A percentile compares a stretch with the other conserved stretches of the same genome.
Evolutionary conservation across 1,139 yeast genomes (phyloP).

Genomic region (Magnusiomyces ingens): DNA sequence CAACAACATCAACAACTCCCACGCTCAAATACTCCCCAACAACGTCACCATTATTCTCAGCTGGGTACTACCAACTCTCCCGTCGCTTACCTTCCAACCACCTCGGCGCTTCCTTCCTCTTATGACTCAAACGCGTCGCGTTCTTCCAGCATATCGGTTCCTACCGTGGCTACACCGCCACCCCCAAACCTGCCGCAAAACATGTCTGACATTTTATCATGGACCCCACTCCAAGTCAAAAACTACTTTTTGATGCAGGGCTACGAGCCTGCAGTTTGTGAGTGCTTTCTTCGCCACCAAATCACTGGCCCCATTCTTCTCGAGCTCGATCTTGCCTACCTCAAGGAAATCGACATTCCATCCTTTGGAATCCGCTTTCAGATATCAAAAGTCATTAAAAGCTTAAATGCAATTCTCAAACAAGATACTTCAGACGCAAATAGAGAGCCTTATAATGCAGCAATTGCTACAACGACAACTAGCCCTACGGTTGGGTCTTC

Average conservation of each 20-base stretch:
- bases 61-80: neutral
- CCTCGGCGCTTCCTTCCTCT: neutral
- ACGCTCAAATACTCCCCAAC: conserved; percentile 8
- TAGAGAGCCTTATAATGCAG: no score
- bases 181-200: conserved; percentile 7
- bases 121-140: neutral
- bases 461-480: no score
- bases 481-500: no score
- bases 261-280: conserved; percentile 65
- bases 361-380: conserved; percentile 96
- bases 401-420: conserved; percentile 35
- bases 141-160: neutral
- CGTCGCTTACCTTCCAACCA: conserved; percentile 1
- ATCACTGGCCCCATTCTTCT: conserved; percentile 80
- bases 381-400: conserved; percentile 80
- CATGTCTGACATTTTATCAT: conserved; percentile 31
- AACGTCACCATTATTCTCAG: conserved; percentile 9
- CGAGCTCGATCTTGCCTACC: conserved; percentile 75
- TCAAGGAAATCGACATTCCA: conserved; percentile 84
- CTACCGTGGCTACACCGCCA: neutral
- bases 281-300: conserved; percentile 78
- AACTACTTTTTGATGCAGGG: conserved; percentile 68
- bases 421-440: conserved; percentile 2
- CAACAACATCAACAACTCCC: conserved; percentile 17
- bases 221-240: conserved; percentile 86